Evolutionary conservation across 2,329 filamentous ascomycete genomes (phyloP).

Genomic region (Colletotrichum sp.): DNA sequence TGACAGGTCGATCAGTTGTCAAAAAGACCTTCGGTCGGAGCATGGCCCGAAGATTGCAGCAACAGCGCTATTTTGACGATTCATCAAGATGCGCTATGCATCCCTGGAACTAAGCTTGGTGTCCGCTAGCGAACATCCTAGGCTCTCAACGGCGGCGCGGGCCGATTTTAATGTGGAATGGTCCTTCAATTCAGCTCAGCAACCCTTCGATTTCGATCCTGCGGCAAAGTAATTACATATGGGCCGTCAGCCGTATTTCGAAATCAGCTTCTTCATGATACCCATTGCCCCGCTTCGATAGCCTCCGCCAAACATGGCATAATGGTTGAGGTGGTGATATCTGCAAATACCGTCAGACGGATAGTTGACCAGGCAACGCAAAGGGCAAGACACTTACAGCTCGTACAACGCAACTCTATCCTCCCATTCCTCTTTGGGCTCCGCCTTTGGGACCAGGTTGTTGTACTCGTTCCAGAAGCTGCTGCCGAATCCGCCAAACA

Average conservation of each 20-base stretch:
- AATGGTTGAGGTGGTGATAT: conserved; percentile 91
- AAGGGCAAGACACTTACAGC: conserved; percentile 58
- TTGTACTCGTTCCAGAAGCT: conserved; percentile 81
- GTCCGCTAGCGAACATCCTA: neutral
- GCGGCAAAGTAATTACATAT: neutral
- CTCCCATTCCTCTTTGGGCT: conserved; percentile 83
- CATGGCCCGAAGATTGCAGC: neutral
- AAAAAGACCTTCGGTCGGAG: neutral
- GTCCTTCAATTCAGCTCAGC: neutral
- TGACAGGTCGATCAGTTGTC: neutral
- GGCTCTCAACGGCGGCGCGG: conserved; percentile 9
- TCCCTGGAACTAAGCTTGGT: neutral
- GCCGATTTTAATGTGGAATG: conserved; percentile 7
- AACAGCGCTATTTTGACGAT: neutral
- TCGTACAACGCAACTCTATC: conserved; percentile 84
- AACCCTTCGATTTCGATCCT: neutral
- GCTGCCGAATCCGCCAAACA: conserved; percentile 88
- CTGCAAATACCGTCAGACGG: conserved; percentile 43
- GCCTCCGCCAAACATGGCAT: conserved; percentile 80
- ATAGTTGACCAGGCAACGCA: neutral
- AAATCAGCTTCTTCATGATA: conserved; percentile 77
- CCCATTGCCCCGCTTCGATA: conserved; percentile 78
- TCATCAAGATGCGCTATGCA: neutral
- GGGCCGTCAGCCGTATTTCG: conserved; percentile 64
- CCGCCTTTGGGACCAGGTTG: conserved; percentile 74